Conservation (phyloP, 2,329 filamentous ascomycete species). For the Aureobasidium sp. region DNA sequence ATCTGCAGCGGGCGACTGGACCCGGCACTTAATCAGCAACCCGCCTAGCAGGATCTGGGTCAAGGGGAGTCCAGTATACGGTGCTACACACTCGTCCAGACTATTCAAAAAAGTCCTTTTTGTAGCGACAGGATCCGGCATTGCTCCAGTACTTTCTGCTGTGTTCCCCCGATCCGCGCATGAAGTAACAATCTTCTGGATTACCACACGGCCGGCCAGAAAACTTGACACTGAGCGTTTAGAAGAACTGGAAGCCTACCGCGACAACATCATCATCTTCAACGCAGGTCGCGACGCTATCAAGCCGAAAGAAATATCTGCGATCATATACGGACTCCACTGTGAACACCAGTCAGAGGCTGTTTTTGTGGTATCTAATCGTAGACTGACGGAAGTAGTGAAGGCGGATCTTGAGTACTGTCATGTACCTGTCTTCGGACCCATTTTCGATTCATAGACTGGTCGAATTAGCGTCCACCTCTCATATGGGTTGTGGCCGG, state of each 20-base stretch:
- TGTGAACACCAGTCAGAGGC: constrained; percentile 63
- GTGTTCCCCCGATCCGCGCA: constrained; percentile 68
- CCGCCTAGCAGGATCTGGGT: constrained; percentile 72
- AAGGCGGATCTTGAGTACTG: constrained; percentile 74
- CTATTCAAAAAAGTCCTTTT: constrained; percentile 73
- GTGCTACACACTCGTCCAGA: constrained; percentile 72
- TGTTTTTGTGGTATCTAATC: constrained; percentile 78
- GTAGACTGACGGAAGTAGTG: constrained; percentile 70
- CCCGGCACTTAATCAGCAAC: constrained; percentile 65
- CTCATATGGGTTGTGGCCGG: too few species aligned
- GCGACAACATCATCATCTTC: constrained; percentile 64
- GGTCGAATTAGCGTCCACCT: too few species aligned
- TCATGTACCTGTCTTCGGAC: constrained; percentile 74
- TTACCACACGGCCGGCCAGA: too few species aligned
- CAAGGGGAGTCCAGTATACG: constrained; percentile 71
- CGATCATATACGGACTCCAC: too few species aligned
- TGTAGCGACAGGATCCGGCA: constrained; percentile 77
- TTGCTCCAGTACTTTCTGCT: constrained; percentile 72
- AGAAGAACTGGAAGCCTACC: constrained; percentile 70
- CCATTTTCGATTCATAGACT: constrained; percentile 83
- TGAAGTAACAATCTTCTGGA: too few species aligned
- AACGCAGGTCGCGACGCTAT: constrained; percentile 67
- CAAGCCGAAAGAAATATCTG: too few species aligned
- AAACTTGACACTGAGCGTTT: too few species aligned
- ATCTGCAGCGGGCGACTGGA: constrained; percentile 83